phyloP scores from a whole-genome alignment of 345 rosid genomes.

The Aegle marmelos region DNA sequence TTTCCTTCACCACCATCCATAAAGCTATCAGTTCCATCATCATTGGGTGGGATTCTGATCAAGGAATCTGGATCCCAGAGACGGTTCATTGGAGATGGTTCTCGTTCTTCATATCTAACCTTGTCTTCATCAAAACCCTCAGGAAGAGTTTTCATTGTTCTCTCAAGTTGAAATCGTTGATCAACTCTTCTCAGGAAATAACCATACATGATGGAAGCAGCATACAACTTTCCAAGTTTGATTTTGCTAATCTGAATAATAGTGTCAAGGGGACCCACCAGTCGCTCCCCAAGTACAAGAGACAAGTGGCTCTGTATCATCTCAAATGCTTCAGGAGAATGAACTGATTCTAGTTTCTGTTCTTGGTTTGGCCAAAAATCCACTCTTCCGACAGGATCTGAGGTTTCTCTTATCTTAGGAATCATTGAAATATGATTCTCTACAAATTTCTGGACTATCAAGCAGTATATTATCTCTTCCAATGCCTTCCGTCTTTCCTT shows the following conservation, averaged over 20 bases:
- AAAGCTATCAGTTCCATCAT: conserved; percentile 27
- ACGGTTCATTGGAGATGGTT: conserved; percentile 40
- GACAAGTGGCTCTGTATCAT: conserved; percentile 89
- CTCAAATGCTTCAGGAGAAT: conserved; percentile 89
- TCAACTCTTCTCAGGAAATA: conserved; percentile 91
- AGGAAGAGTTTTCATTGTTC: conserved; percentile 81
- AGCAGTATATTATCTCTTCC: conserved; percentile 84
- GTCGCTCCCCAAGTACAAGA: conserved; percentile 69
- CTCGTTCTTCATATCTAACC: conserved; percentile 30
- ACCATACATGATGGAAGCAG: conserved; percentile 92
- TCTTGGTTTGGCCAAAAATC: conserved; percentile 98
- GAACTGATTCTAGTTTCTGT: conserved; percentile 74
- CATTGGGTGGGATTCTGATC: conserved; percentile 52
- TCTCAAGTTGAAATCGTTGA: conserved; percentile 83
- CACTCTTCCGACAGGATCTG: conserved; percentile 75
- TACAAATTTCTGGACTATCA: conserved; percentile 70
- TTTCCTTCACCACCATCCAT: conserved; percentile 35
- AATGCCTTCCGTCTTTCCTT: conserved; percentile 61
- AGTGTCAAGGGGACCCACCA: conserved; percentile 67
- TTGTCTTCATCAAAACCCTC: conserved; percentile 43
- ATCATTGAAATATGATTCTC: conserved; percentile 72
- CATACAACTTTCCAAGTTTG: conserved; percentile 84
- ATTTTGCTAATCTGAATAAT: conserved; percentile 78
- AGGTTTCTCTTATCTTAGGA: conserved; percentile 57
- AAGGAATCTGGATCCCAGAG: conserved; percentile 81